Evolutionary conservation across 148 eudicot genomes (phyloP).

Genomic region (Chenopodium suecicum): DNA sequence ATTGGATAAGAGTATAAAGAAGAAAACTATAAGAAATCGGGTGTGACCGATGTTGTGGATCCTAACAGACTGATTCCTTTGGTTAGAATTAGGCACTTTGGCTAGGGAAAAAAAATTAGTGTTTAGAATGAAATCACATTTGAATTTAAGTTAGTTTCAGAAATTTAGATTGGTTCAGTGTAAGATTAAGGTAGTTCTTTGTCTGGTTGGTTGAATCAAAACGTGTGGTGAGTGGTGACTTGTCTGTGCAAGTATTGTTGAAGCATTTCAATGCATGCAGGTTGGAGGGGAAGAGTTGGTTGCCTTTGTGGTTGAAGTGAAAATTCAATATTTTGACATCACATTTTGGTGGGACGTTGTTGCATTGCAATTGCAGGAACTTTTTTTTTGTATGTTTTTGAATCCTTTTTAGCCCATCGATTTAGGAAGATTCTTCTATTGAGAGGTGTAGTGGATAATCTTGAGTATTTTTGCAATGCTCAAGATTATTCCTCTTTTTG

Average conservation of each 20-base stretch:
- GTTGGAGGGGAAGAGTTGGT: too few species aligned
- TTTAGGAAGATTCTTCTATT: neutral
- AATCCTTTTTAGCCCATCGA: neutral
- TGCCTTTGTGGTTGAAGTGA: neutral
- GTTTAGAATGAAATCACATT: neutral
- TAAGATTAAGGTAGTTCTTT: neutral
- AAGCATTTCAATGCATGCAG: neutral
- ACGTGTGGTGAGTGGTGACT: neutral
- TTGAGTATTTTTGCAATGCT: neutral
- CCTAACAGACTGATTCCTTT: neutral
- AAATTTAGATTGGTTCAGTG: neutral
- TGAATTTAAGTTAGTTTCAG: neutral
- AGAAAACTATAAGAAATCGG: neutral
- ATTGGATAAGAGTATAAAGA: neutral
- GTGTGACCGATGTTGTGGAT: neutral
- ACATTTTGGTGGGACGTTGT: neutral
- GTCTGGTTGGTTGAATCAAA: neutral
- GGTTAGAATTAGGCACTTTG: neutral
- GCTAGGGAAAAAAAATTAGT: neutral
- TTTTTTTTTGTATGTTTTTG: neutral
- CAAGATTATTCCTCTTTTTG: neutral
- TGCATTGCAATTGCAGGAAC: neutral
- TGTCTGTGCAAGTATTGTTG: neutral
- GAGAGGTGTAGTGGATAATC: neutral
- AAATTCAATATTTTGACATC: neutral